These are phyloP conservation scores for Xylaria flabelliformis DNA, from an alignment of 495 filamentous ascomycete genomes.

Conservation along the genomic window DNA sequence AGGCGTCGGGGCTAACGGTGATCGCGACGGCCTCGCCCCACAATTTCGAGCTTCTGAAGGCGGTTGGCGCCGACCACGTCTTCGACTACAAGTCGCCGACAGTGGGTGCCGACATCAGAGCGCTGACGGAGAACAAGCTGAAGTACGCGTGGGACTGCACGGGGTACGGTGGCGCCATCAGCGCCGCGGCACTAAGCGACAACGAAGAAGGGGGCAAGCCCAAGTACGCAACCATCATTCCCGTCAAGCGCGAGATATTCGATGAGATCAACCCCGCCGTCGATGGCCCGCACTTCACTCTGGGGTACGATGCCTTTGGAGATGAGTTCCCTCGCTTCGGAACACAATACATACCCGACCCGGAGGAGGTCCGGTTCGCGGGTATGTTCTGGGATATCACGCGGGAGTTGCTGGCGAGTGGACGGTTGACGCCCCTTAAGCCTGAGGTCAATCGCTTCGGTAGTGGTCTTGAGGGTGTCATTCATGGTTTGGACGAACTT, in stretches of 20 bases:
- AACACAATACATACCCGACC: slow-evolving; percentile 1
- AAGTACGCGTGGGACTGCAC: slow-evolving; percentile 47
- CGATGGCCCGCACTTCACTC: slow-evolving; percentile 31
- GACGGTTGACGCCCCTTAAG: slow-evolving; percentile 40
- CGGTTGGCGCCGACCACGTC: slow-evolving; percentile 50
- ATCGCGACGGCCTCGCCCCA: slow-evolving; percentile 50
- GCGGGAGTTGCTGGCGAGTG: slow-evolving; percentile 35
- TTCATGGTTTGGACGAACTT: slow-evolving; percentile 45
- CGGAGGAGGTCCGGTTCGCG: slow-evolving; percentile 37
- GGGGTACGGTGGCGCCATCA: slow-evolving; percentile 28
- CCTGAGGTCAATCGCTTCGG: slow-evolving; percentile 42
- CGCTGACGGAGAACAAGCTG: slow-evolving; percentile 36
- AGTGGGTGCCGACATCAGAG: slow-evolving; percentile 44
- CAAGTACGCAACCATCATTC: slow-evolving; percentile 37
- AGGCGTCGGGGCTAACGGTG: slow-evolving; percentile 53
- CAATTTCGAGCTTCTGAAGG: slow-evolving; percentile 50
- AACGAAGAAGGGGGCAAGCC: slow-evolving; percentile 30
- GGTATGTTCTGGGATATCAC: slow-evolving; percentile 36
- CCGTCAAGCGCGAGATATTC: slow-evolving; percentile 30
- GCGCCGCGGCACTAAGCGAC: slow-evolving; percentile 39
- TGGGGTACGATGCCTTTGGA: slow-evolving; percentile 42
- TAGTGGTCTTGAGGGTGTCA: slow-evolving; percentile 44
- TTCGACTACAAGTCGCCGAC: slow-evolving; percentile 55
- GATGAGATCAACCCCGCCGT: slow-evolving; percentile 40
- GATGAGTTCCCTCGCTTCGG: slow-evolving; percentile 29